Evolutionary conservation across 202 grass and related monocot genomes (phyloP), one percentile per base, ranked within the genome.

Genomic region (Hordeum pubiflorum): DNA sequence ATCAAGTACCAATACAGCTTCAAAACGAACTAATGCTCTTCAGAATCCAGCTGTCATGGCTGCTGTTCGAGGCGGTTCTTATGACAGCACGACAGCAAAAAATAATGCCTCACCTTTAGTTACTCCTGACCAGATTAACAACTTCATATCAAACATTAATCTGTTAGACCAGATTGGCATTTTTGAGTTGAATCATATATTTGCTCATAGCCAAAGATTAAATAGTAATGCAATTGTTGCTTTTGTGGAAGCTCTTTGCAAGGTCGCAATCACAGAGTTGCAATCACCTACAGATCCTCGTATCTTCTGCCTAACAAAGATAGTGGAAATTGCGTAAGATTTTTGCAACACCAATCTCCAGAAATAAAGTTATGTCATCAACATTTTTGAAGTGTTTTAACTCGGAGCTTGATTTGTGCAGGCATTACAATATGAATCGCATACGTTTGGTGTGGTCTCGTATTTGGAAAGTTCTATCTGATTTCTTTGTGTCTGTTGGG

Each of bases 401-500:
- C 48, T 75, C 17, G 20, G 29, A 74, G 43, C 20, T 89, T 88
- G 27, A 31, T 82, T 56, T 81, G 52, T 88, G 83, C 85, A 99
- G 96, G 60, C 96, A 99, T 88, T 99, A 99, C 85, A 99, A 99
- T 89, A 99, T 99, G 96, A 94, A 87, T 63, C 96, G 96, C 46
- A 99, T 99, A 74, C 83, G 96, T 62, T 82, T 99, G 73, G 96
- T 99, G 37, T 99, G 96, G 96, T 93, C 92, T 55, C 88, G 90
- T 48, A 99, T 99, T 67, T 99, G 92, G 96, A 95, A 88, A 87
- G 96, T 95, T 73, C 76, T 99, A 41, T 91, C 96, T 34, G 90
- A 99, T 54, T 99, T 99, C 62, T 99, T 99, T 80, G 96, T 99
- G 59, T 91, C 92, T 68, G 92, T 95, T 37, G 96, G 96, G 8